Base-by-base conservation (phyloP, 2,329 filamentous ascomycete genomes). In the Ilyonectria mors-panacis region DNA sequence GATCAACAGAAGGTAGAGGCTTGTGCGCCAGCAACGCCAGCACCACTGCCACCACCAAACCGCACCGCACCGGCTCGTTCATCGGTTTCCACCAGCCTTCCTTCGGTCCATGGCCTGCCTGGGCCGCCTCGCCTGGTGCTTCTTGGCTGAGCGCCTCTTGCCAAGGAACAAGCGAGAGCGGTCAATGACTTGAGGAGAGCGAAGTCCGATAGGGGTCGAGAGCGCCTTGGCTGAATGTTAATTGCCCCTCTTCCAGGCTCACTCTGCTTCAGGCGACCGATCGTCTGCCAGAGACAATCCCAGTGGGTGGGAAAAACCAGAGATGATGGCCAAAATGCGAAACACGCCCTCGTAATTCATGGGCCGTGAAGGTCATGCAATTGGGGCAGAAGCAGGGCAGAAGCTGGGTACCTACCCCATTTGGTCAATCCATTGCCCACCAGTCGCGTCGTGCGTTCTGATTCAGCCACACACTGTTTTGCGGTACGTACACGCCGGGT, bases 1-100 rank as follows among this genome's bases (percentile, higher is more conserved):
- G 65, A 67, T 67, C 65, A 64, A 55, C 65, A 62, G 57, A 57
- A 59, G 61, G 62, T 26, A 21, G 53, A 30, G 53, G 58, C 53
- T 47, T 44, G 45, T 62, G 53, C 51, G 23, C 35, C 50, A 44
- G 42, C 19, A 50, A 45, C 50, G 44, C 51, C 51, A 57, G 58
- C 56, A 47, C 56, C 63, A 39, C 59, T 42, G 54, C 44, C 51
- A 55, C 44, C 51, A 42, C 35, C 44, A 50, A 50, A 42, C 51
- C 37, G 37, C 51, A 51, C 50, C 19, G 54, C 45, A 51, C 30
- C 48, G n/a, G 54, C 28, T 53, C 55, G 6, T 28, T 47, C 53
- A 15, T 19, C 50, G 30, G 37, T 48, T 28, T 37, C 28, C 37
- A 48, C 51, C 51, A 47, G 35, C 47, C 28, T 42, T 58, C 44